phyloP scores from a whole-genome alignment of 768 basidiomycete species.

The Pleurotus tuber-regium region DNA sequence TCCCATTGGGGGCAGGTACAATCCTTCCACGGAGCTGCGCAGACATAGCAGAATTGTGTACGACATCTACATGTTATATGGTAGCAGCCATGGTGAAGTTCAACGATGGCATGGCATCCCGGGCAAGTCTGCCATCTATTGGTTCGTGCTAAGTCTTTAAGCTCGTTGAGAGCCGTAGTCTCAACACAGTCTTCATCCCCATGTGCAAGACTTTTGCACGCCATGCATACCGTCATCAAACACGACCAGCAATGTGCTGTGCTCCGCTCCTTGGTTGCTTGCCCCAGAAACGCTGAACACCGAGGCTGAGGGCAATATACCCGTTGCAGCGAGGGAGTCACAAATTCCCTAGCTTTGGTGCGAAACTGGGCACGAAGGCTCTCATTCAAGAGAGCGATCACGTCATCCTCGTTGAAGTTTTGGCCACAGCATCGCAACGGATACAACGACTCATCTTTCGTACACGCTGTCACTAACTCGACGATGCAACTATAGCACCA shows the following conservation, averaged over 20 bases:
- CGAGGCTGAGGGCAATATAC: constrained; percentile 49
- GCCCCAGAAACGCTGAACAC: constrained; percentile 55
- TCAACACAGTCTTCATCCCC: constrained; percentile 35
- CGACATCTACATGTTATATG: constrained; percentile 65
- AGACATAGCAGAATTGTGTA: constrained; percentile 63
- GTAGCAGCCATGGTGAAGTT: constrained; percentile 55
- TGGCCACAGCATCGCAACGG: constrained; percentile 40
- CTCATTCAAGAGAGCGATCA: constrained; percentile 15
- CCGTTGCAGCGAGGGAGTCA: constrained; percentile 35
- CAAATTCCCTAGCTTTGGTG: constrained; percentile 45
- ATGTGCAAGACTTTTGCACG: constrained; percentile 50
- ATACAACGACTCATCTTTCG: constrained; percentile 38
- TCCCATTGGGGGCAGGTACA: constrained; percentile 68
- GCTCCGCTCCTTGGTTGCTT: constrained; percentile 21
- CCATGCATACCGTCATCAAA: constrained; percentile 35
- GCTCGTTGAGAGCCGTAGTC: constrained; percentile 37
- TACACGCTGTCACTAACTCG: constrained; percentile 29
- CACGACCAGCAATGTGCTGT: constrained; percentile 41
- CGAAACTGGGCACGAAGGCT: constrained; percentile 29
- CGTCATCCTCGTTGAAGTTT: constrained; percentile 19
- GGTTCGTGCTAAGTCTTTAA: constrained; percentile 42
- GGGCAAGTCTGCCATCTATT: constrained; percentile 65
- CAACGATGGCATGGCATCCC: constrained; percentile 52
- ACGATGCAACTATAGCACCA: constrained; percentile 34
- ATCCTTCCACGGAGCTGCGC: constrained; percentile 58